phyloP scores from a whole-genome alignment of 1,284 basidiomycete species.

The Salmacisia buchloeana region DNA sequence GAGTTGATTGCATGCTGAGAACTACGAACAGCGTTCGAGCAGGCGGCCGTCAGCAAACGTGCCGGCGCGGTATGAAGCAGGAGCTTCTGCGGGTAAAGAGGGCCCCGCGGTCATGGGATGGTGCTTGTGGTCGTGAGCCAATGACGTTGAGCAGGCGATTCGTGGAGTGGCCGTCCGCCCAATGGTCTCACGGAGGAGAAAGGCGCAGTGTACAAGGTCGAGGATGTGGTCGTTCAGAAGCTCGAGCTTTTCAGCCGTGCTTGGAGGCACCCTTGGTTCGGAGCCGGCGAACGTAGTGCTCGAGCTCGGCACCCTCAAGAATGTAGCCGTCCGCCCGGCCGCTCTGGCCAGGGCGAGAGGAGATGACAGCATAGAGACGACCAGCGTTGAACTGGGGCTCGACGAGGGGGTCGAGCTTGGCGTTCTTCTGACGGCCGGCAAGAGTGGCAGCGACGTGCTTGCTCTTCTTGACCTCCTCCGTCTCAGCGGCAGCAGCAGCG shows the following conservation, averaged over 20 bases:
- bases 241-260: background rate
- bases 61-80: too few species aligned
- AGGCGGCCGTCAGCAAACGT: too few species aligned
- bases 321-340: slow-evolving; percentile 50
- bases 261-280: slow-evolving; percentile 9
- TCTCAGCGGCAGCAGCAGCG: slow-evolving; percentile 32
- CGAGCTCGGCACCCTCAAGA: slow-evolving; percentile 49
- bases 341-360: slow-evolving; percentile 46
- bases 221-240: too few species aligned
- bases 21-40: too few species aligned
- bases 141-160: too few species aligned
- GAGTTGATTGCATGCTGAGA: slow-evolving; percentile 8
- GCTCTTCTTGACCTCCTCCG: slow-evolving; percentile 38
- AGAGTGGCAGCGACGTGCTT: slow-evolving; percentile 40
- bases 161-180: too few species aligned
- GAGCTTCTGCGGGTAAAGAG: background rate
- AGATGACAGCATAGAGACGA: slow-evolving; percentile 48
- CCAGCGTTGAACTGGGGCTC: slow-evolving; percentile 51
- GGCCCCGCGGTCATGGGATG: background rate
- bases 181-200: too few species aligned
- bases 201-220: background rate
- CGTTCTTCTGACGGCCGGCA: slow-evolving; percentile 39
- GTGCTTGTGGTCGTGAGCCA: background rate
- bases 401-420: slow-evolving; percentile 46
- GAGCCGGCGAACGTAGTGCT: slow-evolving; percentile 21